Base-by-base conservation (phyloP, 2,329 filamentous ascomycete species). In the Colletotrichum filicis region DNA sequence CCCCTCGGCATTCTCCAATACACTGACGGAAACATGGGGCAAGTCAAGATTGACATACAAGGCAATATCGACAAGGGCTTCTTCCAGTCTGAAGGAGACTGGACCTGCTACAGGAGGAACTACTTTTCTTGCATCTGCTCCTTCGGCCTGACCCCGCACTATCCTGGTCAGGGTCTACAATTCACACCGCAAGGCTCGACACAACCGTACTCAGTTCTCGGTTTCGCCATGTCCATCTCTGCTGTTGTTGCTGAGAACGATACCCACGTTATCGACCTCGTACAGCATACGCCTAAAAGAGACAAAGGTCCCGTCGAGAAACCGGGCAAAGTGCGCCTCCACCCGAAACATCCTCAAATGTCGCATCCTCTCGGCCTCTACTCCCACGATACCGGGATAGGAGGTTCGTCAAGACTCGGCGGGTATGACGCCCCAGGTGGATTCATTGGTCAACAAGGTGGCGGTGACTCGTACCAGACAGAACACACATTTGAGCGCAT, bases 91-190 rank as follows among this genome's bases (percentile, higher is more conserved):
- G 95, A 97, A 68, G 88, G 90, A 22, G 94, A 95, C 77, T 98
- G 95, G 95, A 98, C 95, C 0, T 97, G 95, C 83, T 98, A 98
- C 80, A 89, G 95, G 42, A 89, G 95, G 56, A 98, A 98, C 81
- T 98, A 98, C 83, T 97, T 98, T 80, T 92, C 94, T 0, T 95
- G 97, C 66, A 90, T 92, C 64, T 96, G 94, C 81, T 94, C 93
- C 3, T 98, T 92, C 82, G 89, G 88, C 14, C 84, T 98, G 28
- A 86, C 87, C 53, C 93, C 93, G 1, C 83, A 86, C 71, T 85
- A 83, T 65, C 82, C 84, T 1, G 83, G 80, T n/a, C 79, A 83
- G n/a, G 77, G 82, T 1, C 84, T 90, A 73, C 85, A 88, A 49
- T 83, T 92, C 84, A 86, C 86, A 79, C 80, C 86, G 77, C 80